Base-by-base conservation (phyloP, 2,329 filamentous ascomycete species). In the Macrophomina phaseolina region DNA sequence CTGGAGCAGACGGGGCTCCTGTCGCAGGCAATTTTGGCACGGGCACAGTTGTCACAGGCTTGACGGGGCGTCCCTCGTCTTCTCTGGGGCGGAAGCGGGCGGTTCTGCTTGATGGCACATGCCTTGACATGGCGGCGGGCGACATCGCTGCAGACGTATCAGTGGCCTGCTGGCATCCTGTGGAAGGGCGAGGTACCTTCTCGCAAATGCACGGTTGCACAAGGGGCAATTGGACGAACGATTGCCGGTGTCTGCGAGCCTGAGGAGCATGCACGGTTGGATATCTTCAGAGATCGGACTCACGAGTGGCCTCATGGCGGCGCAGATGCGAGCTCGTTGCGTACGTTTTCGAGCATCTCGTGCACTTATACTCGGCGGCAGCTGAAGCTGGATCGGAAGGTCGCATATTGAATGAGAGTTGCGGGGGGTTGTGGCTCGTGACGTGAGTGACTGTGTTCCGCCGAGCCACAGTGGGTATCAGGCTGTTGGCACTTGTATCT, bases 281-380 rank as follows among this genome's bases (percentile, higher is more conserved):
- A 6, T 1, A 40, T 14, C 49, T 18, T 12, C 11, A n/a, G 34
- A 38, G 3, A 14, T n/a, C 28, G 16, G 2, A 61, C 53, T 14
- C 56, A 68, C 68, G 67, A 18, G 34, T 49, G 4, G 45, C 38
- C 49, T 68, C 65, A 46, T 70, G 69, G 12, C 69, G 66, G 34
- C 64, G 67, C 42, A 70, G 36, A 56, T 68, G 67, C 45, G 48
- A 67, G n/a, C 45, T 46, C 8, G 23, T 67, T 11, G 23, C 18
- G 28, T 66, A 67, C 2, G 11, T 12, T 40, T 68, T 69, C 1
- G 3, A 3, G 30, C 68, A 69, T 4, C 16, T 61, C 4, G 7
- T 14, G 34, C 65, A 70, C 28, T 30, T 51, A 42, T 38, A 38
- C 4, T 7, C 11, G 6, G 36, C 36, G 11, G 36, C 7, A 12